Evolutionary conservation across 1,284 basidiomycete species (phyloP).

Genomic region (Leccinum subatratum): DNA sequence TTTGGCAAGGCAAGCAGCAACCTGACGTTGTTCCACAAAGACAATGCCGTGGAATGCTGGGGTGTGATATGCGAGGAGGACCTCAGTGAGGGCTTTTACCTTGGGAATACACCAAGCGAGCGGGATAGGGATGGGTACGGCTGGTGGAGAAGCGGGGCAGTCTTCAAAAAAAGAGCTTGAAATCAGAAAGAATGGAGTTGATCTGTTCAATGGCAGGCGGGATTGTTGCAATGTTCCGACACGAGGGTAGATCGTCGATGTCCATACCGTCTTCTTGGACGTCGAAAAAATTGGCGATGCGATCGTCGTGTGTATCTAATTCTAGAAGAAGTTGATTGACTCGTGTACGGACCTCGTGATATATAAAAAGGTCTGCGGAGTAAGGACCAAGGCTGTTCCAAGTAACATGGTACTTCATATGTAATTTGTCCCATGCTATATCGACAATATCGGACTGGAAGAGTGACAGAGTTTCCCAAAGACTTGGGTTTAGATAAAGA

Average conservation of each 20-base stretch:
- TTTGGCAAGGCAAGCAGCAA: conserved; percentile 65
- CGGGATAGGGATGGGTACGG: conserved; percentile 41
- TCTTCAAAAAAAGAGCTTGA: conserved; percentile 50
- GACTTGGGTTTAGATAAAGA: conserved; percentile 49
- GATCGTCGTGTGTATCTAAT: conserved; percentile 17
- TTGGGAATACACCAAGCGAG: conserved; percentile 71
- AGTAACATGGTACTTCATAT: conserved; percentile 57
- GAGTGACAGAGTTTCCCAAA: conserved; percentile 52
- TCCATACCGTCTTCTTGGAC: conserved; percentile 25
- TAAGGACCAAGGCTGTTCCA: conserved; percentile 48
- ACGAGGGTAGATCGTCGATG: conserved; percentile 20
- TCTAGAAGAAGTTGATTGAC: conserved; percentile 38
- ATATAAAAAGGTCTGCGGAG: conserved; percentile 59
- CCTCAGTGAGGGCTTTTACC: conserved; percentile 53
- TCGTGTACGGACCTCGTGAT: conserved; percentile 52
- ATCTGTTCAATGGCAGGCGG: conserved; percentile 43
- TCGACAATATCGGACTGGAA: conserved; percentile 41
- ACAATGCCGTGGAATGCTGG: conserved; percentile 71
- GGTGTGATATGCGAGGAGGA: conserved; percentile 53
- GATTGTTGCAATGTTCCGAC: conserved; percentile 20
- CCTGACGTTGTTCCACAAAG: conserved; percentile 78
- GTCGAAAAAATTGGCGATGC: conserved; percentile 14
- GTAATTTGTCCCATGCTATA: conserved; percentile 53
- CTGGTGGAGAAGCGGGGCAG: conserved; percentile 18
- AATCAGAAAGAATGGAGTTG: conserved; percentile 48